Evolutionary conservation across 306 rosid species (phyloP), one percentile per base, ranked within the genome.

Genomic region (Ormosia emarginata): DNA sequence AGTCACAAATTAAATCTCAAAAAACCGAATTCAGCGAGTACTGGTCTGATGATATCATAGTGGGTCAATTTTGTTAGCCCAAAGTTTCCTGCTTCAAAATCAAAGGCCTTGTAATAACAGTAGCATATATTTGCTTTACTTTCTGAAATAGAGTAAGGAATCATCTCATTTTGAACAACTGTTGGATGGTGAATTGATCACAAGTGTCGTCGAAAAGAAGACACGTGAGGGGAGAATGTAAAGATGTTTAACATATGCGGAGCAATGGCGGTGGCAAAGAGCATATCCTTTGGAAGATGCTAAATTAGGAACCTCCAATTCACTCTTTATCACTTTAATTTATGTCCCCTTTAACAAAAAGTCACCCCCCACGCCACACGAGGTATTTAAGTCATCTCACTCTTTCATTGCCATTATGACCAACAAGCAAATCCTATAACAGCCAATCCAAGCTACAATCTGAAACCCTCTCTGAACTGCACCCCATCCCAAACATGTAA

Each of bases 271-370:
- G 86, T 87, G 82, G 85, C 74, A 86, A 87, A 66, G 89, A 24
- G 99, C 84, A 95, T 95, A 95, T 95, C 80, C 98, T 74, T 29
- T 80, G 90, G 93, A 92, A 95, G 99, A 95, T 95, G 86, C 99
- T 77, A 64, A 58, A 78, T 75, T 49, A 85, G 83, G 81, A 86
- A 83, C 90, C 90, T 78, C 71, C 82, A 39, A 81, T 82, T 83
- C 93, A 73, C 83, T 71, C 80, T 66, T 70, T 85, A 77, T 81
- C 46, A 56, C 82, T 88, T 86, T 78, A 67, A 57, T 88, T 79
- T 79, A 34, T 29, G 67, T 24, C 50, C 71, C 75, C 83, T 85
- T 83, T 77, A 72, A 67, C 50, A 55, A 77, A 88, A 87, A 85
- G 89, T 86, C 81, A 84, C 77, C 77, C 83, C 30, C 56, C 90